A percentile compares a stretch with the other conserved stretches of the same genome.
Evolutionary conservation across 2,329 filamentous ascomycete genomes (phyloP).

Genomic region (Clonostachys rosea): DNA sequence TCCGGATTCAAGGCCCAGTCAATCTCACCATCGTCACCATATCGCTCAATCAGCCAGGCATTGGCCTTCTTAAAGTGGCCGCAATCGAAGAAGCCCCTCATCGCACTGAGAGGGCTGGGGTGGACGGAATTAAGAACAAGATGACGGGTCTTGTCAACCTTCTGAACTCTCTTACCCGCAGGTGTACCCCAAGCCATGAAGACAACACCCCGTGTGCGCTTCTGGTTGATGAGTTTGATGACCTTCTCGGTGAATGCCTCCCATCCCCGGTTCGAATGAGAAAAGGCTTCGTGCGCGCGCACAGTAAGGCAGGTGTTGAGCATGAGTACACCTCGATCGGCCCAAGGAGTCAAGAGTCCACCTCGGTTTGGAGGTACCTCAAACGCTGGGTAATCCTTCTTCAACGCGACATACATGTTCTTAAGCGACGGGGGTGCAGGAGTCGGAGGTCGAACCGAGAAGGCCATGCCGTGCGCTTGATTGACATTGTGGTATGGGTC

Average conservation of each 20-base stretch:
- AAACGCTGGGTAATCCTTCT: constrained; percentile 84
- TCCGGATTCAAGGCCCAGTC: constrained; percentile 67
- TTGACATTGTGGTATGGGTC: constrained; percentile 96
- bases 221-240: constrained; percentile 79
- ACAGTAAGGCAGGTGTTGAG: constrained; percentile 96
- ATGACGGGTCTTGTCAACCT: constrained; percentile 70
- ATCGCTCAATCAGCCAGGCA: constrained; percentile 74
- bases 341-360: constrained; percentile 89
- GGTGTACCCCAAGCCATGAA: constrained; percentile 93
- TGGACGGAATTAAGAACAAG: constrained; percentile 83
- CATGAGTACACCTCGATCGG: constrained; percentile 85
- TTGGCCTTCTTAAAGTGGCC: constrained; percentile 79
- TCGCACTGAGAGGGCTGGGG: constrained; percentile 87
- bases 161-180: constrained; percentile 73
- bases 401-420: constrained; percentile 89
- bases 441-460: constrained; percentile 88
- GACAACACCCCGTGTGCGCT: constrained; percentile 76
- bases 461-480: constrained; percentile 94
- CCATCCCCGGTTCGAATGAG: constrained; percentile 84
- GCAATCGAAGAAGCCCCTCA: constrained; percentile 77
- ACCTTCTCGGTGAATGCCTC: constrained; percentile 88
- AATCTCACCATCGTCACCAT: constrained; percentile 76
- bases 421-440: constrained; percentile 82
- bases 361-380: constrained; percentile 68
- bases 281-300: constrained; percentile 81